These are phyloP conservation scores for Mortierella hygrophila DNA, from an alignment of 192 early-diverging fungal genomes.

Conservation along the genomic window DNA sequence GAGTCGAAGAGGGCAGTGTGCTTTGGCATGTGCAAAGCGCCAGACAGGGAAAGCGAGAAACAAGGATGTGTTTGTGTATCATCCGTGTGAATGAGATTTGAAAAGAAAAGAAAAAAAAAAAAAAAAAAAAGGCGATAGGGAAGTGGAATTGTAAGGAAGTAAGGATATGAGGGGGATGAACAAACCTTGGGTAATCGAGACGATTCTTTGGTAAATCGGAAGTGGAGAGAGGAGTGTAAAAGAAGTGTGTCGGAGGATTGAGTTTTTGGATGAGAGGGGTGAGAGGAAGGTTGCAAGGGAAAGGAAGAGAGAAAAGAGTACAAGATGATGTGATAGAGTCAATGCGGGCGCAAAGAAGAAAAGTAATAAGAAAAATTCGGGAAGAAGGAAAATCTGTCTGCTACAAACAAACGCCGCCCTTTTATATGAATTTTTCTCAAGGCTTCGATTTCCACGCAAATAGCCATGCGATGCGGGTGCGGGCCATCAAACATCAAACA, in stretches of 20 bases:
- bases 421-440: background rate
- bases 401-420: background rate
- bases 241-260: background rate
- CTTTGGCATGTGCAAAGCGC: slow-evolving; percentile 1
- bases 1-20: background rate
- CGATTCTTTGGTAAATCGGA: background rate
- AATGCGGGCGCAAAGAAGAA: background rate
- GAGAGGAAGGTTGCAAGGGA: background rate
- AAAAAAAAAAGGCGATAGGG: background rate
- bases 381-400: background rate
- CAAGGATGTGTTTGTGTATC: background rate
- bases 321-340: background rate
- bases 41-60: background rate
- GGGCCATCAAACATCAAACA: too few relatives aligned
- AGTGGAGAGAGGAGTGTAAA: background rate
- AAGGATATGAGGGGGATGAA: background rate
- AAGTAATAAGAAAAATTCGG: background rate
- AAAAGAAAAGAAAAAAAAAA: background rate
- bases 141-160: background rate
- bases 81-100: background rate
- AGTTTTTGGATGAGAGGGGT: background rate
- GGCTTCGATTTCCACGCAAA: too few relatives aligned
- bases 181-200: background rate
- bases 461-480: background rate
- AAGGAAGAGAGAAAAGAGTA: background rate